Percentiles rank a stretch among this genome's conserved stretches.
phyloP scores from a whole-genome alignment of 2,329 filamentous ascomycete genomes.

The Botrytis galanthina region DNA sequence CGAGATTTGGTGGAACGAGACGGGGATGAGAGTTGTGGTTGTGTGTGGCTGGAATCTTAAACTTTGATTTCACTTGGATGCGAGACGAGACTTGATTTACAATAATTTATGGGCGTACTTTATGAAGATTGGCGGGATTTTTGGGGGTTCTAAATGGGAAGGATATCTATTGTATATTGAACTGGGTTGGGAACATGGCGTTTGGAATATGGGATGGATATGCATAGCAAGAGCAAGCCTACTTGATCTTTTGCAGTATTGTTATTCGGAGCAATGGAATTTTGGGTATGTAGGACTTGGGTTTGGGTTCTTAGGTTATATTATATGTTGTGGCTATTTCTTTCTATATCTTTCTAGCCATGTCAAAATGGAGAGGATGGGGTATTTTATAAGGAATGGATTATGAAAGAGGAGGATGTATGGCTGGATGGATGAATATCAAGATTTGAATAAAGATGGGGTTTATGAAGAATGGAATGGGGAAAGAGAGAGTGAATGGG shows the following conservation, averaged over 20 bases:
- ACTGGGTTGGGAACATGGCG: neutral
- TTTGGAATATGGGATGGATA: neutral
- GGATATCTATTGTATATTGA: neutral
- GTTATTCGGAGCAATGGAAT: neutral
- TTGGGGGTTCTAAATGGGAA: neutral
- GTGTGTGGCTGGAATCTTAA: constrained; percentile 23
- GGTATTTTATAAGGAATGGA: neutral
- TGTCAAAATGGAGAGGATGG: neutral
- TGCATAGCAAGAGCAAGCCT: constrained; percentile 17
- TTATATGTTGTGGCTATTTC: neutral
- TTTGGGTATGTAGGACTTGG: neutral
- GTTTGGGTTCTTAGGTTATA: neutral
- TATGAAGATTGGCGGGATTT: neutral
- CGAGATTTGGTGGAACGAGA: constrained; percentile 10
- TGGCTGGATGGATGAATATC: neutral
- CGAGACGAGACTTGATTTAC: neutral
- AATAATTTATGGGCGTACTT: constrained; percentile 1
- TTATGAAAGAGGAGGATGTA: neutral
- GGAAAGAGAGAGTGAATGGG: neutral
- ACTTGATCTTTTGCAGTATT: neutral
- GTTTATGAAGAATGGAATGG: neutral
- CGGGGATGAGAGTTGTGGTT: constrained; percentile 19
- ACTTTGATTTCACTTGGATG: neutral
- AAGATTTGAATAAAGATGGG: neutral
- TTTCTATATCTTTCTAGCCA: neutral